phyloP scores from a whole-genome alignment of 352 stramenopile species.

The Phytophthora aleatoria region DNA sequence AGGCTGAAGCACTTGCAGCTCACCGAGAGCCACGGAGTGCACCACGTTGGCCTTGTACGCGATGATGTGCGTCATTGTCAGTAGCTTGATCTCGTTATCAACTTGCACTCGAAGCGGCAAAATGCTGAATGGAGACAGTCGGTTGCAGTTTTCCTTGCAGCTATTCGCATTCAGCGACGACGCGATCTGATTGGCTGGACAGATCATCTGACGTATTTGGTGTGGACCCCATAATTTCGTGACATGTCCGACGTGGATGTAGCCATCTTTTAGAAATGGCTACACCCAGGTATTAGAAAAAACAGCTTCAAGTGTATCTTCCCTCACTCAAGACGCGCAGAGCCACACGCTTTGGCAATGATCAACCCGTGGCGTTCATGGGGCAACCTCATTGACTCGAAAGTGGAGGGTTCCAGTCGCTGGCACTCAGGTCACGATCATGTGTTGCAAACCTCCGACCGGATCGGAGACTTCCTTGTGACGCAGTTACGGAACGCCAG shows the following conservation, averaged over 20 bases:
- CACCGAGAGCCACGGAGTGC: constrained; percentile 64
- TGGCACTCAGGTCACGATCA: neutral
- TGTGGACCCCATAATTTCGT: constrained; percentile 1
- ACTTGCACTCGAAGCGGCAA: neutral
- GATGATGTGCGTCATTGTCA: constrained; percentile 35
- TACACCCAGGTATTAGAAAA: constrained; percentile 1
- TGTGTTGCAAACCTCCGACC: neutral
- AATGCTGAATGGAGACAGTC: constrained; percentile 21
- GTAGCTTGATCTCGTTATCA: too few relatives aligned
- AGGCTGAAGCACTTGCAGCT: constrained; percentile 65
- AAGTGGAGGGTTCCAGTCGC: constrained; percentile 1
- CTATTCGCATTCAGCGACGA: too few relatives aligned
- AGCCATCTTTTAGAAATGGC: constrained; percentile 17
- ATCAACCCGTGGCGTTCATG: constrained; percentile 3
- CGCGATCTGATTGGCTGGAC: too few relatives aligned
- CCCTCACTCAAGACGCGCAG: too few relatives aligned
- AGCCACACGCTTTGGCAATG: neutral
- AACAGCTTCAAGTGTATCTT: neutral
- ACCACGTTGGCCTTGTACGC: constrained; percentile 84
- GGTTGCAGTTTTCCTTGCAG: constrained; percentile 10
- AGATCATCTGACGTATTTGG: neutral
- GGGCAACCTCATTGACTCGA: neutral
- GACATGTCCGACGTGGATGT: constrained; percentile 11
- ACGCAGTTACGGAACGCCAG: neutral
- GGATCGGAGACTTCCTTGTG: constrained; percentile 6